Evolutionary conservation across 1,284 basidiomycete species (phyloP).

Genomic region (Heimioporus retisporus): DNA sequence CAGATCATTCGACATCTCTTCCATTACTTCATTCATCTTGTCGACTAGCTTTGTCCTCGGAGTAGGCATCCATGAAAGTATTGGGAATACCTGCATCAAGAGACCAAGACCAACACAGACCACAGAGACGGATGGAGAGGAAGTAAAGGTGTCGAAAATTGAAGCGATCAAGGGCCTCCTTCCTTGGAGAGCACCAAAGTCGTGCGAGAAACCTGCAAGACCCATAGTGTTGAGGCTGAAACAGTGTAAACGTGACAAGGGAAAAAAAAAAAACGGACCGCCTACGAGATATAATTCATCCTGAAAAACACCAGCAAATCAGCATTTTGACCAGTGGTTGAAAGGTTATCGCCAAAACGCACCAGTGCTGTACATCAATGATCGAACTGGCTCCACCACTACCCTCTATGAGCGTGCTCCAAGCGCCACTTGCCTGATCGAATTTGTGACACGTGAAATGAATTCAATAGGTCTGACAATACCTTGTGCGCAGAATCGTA

Average conservation of each 20-base stretch:
- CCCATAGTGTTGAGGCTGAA: conserved; percentile 68
- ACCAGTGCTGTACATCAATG: conserved; percentile 62
- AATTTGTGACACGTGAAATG: background rate
- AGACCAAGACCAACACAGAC: no score
- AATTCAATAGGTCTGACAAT: background rate
- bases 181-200: conserved; percentile 65
- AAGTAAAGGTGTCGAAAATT: no score
- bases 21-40: no score
- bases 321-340: conserved; percentile 19
- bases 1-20: no score
- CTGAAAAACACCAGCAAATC: conserved; percentile 39
- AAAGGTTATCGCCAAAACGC: background rate
- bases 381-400: conserved; percentile 36
- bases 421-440: conserved; percentile 45
- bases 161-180: conserved; percentile 5
- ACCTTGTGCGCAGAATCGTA: conserved; percentile 53
- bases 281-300: conserved; percentile 51
- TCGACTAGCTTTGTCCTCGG: no score
- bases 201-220: conserved; percentile 69
- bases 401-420: conserved; percentile 60
- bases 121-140: no score
- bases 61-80: no score
- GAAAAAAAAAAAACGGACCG: no score
- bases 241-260: background rate
- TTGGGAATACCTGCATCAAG: no score